Evolutionary conservation across 2,329 filamentous ascomycete genomes (phyloP).

Genomic region (Botrytis squamosa): DNA sequence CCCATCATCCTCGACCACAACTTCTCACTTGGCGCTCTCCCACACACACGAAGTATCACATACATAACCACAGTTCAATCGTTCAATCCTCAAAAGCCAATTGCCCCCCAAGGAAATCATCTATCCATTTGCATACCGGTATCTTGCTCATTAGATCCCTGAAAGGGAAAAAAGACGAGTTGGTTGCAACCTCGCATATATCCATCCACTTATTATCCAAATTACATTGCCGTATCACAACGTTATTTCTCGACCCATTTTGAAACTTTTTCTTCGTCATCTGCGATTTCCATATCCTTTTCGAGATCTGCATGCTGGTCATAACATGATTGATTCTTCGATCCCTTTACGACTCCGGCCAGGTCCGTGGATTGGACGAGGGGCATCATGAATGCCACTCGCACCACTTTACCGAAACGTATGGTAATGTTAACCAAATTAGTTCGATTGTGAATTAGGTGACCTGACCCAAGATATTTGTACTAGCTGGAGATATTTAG

Average conservation of each 20-base stretch:
- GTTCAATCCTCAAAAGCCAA: not conserved
- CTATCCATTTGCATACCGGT: not conserved
- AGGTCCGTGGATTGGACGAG: constrained; percentile 1
- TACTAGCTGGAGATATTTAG: not conserved
- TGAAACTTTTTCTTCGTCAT: not conserved
- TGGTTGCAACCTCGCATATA: not conserved
- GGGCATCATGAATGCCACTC: not conserved
- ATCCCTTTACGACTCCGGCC: not conserved
- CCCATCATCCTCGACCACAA: not conserved
- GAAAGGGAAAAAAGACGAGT: not conserved
- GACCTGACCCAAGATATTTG: not conserved
- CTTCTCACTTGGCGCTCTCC: not conserved
- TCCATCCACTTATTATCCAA: constrained; percentile 7
- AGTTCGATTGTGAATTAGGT: not conserved
- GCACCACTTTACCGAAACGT: not conserved
- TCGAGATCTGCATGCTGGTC: constrained; percentile 1
- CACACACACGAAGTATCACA: not conserved
- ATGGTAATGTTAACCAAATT: not conserved
- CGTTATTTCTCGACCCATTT: constrained; percentile 2
- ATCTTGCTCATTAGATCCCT: not conserved
- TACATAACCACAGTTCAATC: not conserved
- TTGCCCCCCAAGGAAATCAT: too few species aligned
- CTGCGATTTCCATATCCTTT: not conserved
- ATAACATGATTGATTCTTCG: not conserved
- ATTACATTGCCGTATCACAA: not conserved